phyloP scores from a whole-genome alignment of 176 grass and related monocot species.

The Bromus sterilis region DNA sequence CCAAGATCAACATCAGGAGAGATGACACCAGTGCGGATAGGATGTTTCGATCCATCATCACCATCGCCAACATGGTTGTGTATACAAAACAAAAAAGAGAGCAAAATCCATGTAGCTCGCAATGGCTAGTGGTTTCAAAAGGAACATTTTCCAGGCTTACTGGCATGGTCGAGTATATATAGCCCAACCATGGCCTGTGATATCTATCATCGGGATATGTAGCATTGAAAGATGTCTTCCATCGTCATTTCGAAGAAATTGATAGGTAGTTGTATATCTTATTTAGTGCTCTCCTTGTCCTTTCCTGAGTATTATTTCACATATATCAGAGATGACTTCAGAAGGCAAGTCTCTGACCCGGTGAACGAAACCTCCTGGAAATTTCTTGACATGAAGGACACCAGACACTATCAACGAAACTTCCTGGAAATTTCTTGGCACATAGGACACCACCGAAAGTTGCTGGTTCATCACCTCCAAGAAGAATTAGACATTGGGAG shows the following conservation, averaged over 20 bases:
- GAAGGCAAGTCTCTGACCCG: background rate
- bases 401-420: background rate
- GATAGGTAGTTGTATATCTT: background rate
- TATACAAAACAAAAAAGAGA: background rate
- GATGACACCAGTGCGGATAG: background rate
- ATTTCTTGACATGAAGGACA: background rate
- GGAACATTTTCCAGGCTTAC: background rate
- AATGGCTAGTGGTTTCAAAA: background rate
- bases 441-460: background rate
- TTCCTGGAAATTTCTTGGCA: background rate
- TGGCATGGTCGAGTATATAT: background rate
- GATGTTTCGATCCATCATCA: background rate
- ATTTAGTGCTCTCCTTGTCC: background rate
- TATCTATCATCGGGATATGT: too few species aligned
- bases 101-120: background rate
- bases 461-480: background rate
- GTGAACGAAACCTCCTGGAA: background rate
- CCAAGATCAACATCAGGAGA: background rate
- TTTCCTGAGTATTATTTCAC: background rate
- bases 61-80: background rate
- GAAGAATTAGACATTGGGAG: background rate
- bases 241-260: background rate
- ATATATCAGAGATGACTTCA: background rate
- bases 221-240: too few species aligned
- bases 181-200: too few species aligned